Evolutionary conservation across 2,329 filamentous ascomycete species (phyloP), one percentile per base, ranked within the genome.

Genomic region (Penicillium sp.): DNA sequence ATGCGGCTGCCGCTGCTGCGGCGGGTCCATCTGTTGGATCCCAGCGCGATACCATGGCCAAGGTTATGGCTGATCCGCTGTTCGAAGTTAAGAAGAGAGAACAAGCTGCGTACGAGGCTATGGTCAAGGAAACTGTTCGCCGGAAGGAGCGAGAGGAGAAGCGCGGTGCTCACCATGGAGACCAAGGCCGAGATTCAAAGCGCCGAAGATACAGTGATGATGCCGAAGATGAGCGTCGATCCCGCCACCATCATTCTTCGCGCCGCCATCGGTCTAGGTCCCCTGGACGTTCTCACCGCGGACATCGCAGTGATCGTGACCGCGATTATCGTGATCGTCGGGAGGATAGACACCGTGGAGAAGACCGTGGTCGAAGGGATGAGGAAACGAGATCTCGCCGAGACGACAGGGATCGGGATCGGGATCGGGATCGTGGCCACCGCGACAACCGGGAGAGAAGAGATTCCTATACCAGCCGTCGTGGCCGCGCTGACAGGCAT

Each of bases 11-110:
- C 6, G 46, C 53, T 5, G 53, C 51, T 4, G 46, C 53, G 3
- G 53, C 55, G 8, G 58, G 55, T 33, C 62, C 62, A 23, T 83
- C 83, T 60, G 85, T 86, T 24, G 89, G 89, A 65, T 87, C 81
- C 3, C 77, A 83, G 13, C 79, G 88, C 55, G 93, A 98, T 68
- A 90, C 85, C 0, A 87, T 89, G 27, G 73, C 83, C 42, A 98
- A 98, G 74, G 84, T 97, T 41, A 80, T 90, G 56, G 88, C 95
- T 57, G 93, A 98, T 66, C 93, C 93, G 0, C 78, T 98, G 62
- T 75, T 97, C 29, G 89, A 91, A 23, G 96, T 98, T 68, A 95
- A 95, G 78, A 87, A 84, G 66, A 87, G 95, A 66, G 91, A 97
- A 67, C 88, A 92, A 69, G 84, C 85, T 25, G 84, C 87, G 1